Base-by-base conservation (phyloP, 257 asterid genomes). In the Mitragyna speciosa region DNA sequence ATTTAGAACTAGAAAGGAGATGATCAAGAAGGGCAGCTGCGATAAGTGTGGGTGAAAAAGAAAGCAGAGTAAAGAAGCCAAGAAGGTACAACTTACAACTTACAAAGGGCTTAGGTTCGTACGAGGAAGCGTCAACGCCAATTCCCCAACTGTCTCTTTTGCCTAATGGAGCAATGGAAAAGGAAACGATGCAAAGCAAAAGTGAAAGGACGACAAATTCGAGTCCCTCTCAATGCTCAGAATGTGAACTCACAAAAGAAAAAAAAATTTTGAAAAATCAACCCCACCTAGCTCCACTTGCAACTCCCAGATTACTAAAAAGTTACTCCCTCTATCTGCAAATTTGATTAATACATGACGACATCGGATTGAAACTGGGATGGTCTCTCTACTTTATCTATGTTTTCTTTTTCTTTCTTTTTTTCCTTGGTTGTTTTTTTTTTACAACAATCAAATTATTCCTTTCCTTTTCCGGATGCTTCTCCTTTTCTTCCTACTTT, bases 61-160 rank as follows among this genome's bases (percentile, higher is more conserved):
- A 82, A 65, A 84, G 87, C 79, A 67, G 54, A 56, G 73, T 70
- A 6, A 65, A 81, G 74, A 19, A 66, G 71, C 12, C 79, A 19
- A 43, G 41, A 64, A 84, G 73, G 84, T 83, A 76, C 80, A 77
- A 56, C 49, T 45, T 43, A 64, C 64, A 45, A 45, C 41, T 36
- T 36, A 36, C 41, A 17, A n/a, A n/a, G n/a, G 76, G 17, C 63
- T 20, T 63, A 68, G 24, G 77, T 64, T 79, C 76, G 93, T 91
- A 93, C 96, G 92, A 93, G 92, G 97, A 87, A 84, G 92, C 85
- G 96, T 90, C 95, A 89, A 84, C 90, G 86, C 92, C 93, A 84
- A 81, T 72, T 87, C 70, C 70, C 69, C 51, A 82, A 68, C 78
- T 79, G 84, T 84, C 89, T 87, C 85, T 84, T 86, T 85, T 84